phyloP scores from a whole-genome alignment of 164 flowering plant species.

The Brasenia schreberi region DNA sequence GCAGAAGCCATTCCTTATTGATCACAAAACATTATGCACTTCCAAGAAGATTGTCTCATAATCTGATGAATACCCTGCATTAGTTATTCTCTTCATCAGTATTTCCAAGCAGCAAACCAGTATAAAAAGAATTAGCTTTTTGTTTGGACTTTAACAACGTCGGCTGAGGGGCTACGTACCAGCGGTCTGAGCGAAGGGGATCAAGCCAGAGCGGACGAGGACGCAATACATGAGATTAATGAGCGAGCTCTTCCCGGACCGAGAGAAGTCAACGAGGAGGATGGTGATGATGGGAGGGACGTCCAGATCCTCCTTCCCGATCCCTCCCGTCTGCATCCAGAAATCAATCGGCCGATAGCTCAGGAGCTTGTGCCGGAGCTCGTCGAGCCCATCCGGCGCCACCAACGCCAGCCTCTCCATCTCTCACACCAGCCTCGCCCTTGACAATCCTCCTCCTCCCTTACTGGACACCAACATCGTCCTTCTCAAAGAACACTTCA shows the following conservation, averaged over 20 bases:
- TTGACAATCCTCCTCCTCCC: constrained; percentile 10
- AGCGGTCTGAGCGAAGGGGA: constrained; percentile 66
- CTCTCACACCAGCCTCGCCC: constrained; percentile 46
- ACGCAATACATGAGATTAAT: constrained; percentile 68
- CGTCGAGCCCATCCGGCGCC: constrained; percentile 48
- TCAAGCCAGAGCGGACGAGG: constrained; percentile 54
- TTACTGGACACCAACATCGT: background rate
- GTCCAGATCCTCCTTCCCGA: constrained; percentile 51
- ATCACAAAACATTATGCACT: constrained; percentile 75
- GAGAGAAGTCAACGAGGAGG: constrained; percentile 47
- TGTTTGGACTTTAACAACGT: background rate
- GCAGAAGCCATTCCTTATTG: constrained; percentile 55
- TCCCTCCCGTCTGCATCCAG: constrained; percentile 58
- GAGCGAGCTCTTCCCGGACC: constrained; percentile 70
- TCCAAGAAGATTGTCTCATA: constrained; percentile 43
- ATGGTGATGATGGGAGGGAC: constrained; percentile 38
- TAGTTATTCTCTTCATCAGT: background rate
- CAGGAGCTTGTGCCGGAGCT: constrained; percentile 52
- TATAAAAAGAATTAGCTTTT: background rate
- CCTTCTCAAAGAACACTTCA: background rate
- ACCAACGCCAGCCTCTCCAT: constrained; percentile 54
- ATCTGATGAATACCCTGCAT: constrained; percentile 20
- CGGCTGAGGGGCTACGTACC: constrained; percentile 14
- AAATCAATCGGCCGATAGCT: constrained; percentile 55
- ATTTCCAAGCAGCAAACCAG: background rate